Percentiles rank a stretch among this genome's conserved stretches.
Evolutionary conservation across 306 rosid species (phyloP).

Genomic region (Vigna trinervia): DNA sequence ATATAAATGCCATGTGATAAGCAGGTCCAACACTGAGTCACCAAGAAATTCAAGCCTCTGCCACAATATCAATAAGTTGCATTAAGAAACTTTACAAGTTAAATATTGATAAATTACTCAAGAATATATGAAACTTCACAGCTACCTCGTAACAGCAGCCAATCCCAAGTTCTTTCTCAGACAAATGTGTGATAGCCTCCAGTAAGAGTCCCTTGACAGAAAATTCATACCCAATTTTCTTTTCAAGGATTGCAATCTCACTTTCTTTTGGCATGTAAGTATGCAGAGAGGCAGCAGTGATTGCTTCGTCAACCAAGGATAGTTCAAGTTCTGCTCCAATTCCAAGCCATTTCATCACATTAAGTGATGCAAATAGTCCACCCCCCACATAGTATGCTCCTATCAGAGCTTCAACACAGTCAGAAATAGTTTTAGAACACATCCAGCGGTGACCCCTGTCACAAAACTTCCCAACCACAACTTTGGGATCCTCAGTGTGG

Average conservation of each 20-base stretch:
- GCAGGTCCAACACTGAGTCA: slow-evolving; percentile 89
- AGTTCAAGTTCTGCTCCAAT: slow-evolving; percentile 75
- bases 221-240: slow-evolving; percentile 74
- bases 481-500: slow-evolving; percentile 70
- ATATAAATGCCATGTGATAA: slow-evolving; percentile 85
- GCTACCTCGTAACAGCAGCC: slow-evolving; percentile 84
- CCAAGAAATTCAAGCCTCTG: slow-evolving; percentile 99
- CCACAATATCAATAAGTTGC: slow-evolving; percentile 45
- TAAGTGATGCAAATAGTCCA: slow-evolving; percentile 78
- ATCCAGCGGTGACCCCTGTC: slow-evolving; percentile 94
- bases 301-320: slow-evolving; percentile 71
- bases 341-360: slow-evolving; percentile 85
- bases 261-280: slow-evolving; percentile 58
- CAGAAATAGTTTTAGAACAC: slow-evolving; percentile 86
- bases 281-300: slow-evolving; percentile 66
- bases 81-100: slow-evolving; percentile 41
- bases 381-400: slow-evolving; percentile 89
- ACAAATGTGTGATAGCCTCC: slow-evolving; percentile 84
- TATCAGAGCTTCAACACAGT: slow-evolving; percentile 92
- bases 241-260: slow-evolving; percentile 70
- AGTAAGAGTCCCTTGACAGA: slow-evolving; percentile 79
- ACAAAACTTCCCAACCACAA: slow-evolving; percentile 82
- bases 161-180: slow-evolving; percentile 64
- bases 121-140: slow-evolving; percentile 25
- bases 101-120: slow-evolving; percentile 20